Evolutionary conservation across 768 basidiomycete genomes (phyloP).

Genomic region (Boletales sp.): DNA sequence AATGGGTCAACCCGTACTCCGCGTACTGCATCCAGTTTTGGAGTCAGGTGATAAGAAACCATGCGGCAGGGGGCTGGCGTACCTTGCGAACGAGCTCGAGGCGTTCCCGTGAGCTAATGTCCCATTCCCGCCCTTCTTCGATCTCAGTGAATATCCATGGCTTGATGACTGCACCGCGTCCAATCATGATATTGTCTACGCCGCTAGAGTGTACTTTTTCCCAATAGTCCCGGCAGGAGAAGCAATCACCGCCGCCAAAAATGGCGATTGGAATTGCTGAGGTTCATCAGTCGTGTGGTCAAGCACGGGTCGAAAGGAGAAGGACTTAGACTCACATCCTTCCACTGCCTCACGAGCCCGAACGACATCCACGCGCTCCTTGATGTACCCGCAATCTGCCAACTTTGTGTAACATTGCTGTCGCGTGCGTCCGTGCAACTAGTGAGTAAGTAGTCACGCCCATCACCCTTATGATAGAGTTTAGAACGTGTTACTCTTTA

Average conservation of each 20-base stretch:
- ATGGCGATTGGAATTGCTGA: constrained; percentile 85
- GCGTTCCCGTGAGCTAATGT: constrained; percentile 82
- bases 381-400: constrained; percentile 95
- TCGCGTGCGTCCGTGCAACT: constrained; percentile 95
- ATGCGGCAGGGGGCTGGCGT: no score
- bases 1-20: constrained; percentile 83
- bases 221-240: constrained; percentile 84
- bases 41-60: not conserved
- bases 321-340: constrained; percentile 57
- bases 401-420: constrained; percentile 92
- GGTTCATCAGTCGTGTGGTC: not conserved
- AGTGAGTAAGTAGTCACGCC: no score
- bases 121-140: constrained; percentile 90
- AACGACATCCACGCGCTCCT: constrained; percentile 78
- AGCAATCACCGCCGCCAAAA: constrained; percentile 95
- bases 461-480: not conserved
- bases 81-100: constrained; percentile 78
- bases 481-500: not conserved
- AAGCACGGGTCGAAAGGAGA: not conserved
- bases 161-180: constrained; percentile 92
- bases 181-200: constrained; percentile 95
- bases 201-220: constrained; percentile 69
- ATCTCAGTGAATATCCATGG: constrained; percentile 96
- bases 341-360: constrained; percentile 67
- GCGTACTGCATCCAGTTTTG: constrained; percentile 71